Base-by-base conservation (phyloP, 2,329 filamentous ascomycete genomes). In the Sporothrix protearum region DNA sequence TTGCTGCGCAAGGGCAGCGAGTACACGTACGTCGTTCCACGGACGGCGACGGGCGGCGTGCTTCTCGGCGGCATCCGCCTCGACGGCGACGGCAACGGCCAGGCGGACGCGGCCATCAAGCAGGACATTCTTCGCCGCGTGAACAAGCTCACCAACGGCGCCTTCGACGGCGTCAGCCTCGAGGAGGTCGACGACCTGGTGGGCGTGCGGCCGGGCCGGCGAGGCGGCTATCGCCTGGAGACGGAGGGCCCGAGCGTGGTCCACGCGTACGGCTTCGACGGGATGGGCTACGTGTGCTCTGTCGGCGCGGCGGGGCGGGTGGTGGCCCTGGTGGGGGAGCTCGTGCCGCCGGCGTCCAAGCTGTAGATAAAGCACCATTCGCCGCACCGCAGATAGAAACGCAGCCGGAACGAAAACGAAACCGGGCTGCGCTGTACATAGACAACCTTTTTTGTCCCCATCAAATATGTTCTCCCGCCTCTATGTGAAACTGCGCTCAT, bases 201-300 rank as follows among this genome's bases (percentile, higher is more conserved):
- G 14, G 69, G 69, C 8, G 39, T 70, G 19, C 57, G 69, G 28
- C 69, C 69, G 22, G 69, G 57, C 30, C 22, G 69, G 22, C 28
- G 22, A 7, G 69, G 69, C 3, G 69, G 69, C 14, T 70, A 36
- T 45, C 69, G 69, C 9, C 22, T 70, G 16, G 69, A 70, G 45
- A 64, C 33, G 19, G 69, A 70, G 28, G 69, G 69, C 16, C 45
- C 10, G 3, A 49, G 22, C 22, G 28, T 49, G 19, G 69, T 70
- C 10, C 69, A 70, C 39, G 69, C 69, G 3, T 70, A 70, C 22
- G 69, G 69, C 9, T 70, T 70, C 33, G 69, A 70, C 30, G 69
- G 69, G 4, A 70, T 64, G 69, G 69, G 69, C n/a, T 70, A 70
- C 30, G 45, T 70, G 55, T 64, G 42, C 28, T 51, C 36, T 12